Conservation (phyloP, 2,329 filamentous ascomycete species). For the Furcasterigmium furcatum region DNA sequence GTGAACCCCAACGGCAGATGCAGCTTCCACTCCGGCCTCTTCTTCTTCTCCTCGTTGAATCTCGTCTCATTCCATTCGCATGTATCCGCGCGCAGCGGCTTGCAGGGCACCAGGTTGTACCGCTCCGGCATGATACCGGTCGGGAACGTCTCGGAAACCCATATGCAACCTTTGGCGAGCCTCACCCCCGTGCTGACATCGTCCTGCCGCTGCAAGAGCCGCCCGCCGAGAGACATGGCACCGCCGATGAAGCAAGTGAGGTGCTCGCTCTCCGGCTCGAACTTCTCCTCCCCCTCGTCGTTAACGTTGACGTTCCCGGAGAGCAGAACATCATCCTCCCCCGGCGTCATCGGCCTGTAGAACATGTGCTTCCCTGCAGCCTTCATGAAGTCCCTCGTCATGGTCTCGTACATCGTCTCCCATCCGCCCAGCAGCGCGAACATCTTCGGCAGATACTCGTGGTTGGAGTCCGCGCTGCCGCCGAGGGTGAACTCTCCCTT, state of each 20-base stretch:
- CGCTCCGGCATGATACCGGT: constrained; percentile 65
- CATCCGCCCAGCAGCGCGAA: constrained; percentile 65
- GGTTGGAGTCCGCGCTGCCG: constrained; percentile 59
- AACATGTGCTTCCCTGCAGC: constrained; percentile 71
- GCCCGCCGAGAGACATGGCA: constrained; percentile 65
- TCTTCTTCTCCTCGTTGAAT: constrained; percentile 30
- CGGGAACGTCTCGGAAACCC: constrained; percentile 60
- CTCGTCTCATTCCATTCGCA: constrained; percentile 52
- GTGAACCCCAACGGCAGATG: constrained; percentile 20
- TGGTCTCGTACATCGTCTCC: constrained; percentile 65
- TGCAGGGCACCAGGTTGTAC: constrained; percentile 46
- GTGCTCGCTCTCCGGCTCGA: constrained; percentile 60
- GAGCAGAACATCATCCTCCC: constrained; percentile 61
- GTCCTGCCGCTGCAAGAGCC: constrained; percentile 54
- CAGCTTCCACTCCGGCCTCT: constrained; percentile 16
- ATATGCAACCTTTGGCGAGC: constrained; percentile 67
- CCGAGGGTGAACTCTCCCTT: constrained; percentile 46
- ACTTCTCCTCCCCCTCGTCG: constrained; percentile 31
- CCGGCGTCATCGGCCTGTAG: constrained; percentile 70
- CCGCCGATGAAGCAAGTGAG: constrained; percentile 68
- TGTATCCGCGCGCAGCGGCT: constrained; percentile 22
- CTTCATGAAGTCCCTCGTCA: constrained; percentile 68
- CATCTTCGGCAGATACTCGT: constrained; percentile 61
- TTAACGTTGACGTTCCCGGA: constrained; percentile 57
- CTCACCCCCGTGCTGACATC: constrained; percentile 62